Percentiles rank a stretch among this genome's conserved stretches.
These are phyloP conservation scores for Saccharum officinarum DNA, from an alignment of 176 grass and related monocot genomes.

Conservation along the genomic window DNA sequence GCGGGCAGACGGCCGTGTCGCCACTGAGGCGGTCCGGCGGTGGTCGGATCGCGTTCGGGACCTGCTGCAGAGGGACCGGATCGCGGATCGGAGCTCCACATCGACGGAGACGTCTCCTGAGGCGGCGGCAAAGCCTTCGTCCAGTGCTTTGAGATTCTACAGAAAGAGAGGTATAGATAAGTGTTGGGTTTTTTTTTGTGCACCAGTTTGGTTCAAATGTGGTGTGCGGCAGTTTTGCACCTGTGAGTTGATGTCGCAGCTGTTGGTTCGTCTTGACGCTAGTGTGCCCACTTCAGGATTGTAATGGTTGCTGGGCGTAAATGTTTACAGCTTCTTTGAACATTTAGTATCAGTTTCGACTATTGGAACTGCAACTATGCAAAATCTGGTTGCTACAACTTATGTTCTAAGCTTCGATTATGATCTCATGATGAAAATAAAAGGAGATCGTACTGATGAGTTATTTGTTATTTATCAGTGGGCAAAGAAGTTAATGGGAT, in stretches of 20 bases:
- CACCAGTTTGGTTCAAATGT: neutral
- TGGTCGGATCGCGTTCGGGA: constrained; percentile 53
- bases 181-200: neutral
- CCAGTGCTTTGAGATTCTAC: constrained; percentile 65
- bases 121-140: constrained; percentile 27
- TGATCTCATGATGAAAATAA: neutral
- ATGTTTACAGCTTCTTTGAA: neutral
- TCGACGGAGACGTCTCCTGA: neutral
- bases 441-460: neutral
- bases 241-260: neutral
- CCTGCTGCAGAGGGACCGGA: constrained; percentile 34
- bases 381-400: neutral
- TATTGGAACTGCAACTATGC: neutral
- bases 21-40: constrained; percentile 48
- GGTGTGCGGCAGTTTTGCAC: neutral
- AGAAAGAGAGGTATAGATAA: constrained; percentile 55
- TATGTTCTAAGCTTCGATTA: neutral
- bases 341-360: neutral
- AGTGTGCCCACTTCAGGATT: neutral
- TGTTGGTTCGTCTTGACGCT: neutral
- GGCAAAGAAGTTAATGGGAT: constrained; percentile 57
- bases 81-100: constrained; percentile 2
- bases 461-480: constrained; percentile 40
- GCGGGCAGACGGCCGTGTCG: constrained; percentile 35
- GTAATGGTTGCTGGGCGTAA: neutral